Evolutionary conservation across 345 rosid species (phyloP).

Genomic region (Salix viminalis): DNA sequence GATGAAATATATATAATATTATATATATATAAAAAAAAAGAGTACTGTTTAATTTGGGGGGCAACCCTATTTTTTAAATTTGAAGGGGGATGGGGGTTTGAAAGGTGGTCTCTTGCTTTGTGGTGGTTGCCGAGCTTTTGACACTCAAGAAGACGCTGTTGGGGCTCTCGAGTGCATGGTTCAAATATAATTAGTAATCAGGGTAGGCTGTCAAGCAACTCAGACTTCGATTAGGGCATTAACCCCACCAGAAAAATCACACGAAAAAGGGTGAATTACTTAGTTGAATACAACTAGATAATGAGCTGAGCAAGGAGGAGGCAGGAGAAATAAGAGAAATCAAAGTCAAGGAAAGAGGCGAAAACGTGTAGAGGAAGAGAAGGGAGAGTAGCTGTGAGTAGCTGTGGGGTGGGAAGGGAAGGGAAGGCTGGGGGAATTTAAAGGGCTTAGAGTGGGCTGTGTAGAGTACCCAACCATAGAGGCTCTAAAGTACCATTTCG

Average conservation of each 20-base stretch:
- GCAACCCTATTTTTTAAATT: too few relatives aligned
- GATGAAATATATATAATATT: constrained; percentile 3
- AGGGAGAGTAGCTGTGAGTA: not conserved
- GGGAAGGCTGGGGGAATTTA: not conserved
- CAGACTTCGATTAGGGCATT: not conserved
- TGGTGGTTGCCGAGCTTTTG: not conserved
- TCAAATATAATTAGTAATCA: not conserved
- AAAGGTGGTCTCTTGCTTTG: not conserved
- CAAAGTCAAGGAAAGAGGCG: not conserved
- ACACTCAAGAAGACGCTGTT: not conserved
- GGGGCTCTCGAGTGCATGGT: not conserved
- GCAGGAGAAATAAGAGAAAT: not conserved
- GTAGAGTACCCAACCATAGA: not conserved
- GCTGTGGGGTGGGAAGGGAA: not conserved
- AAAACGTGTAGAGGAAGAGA: not conserved
- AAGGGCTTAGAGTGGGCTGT: not conserved
- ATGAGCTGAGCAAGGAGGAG: not conserved
- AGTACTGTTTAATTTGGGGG: not conserved
- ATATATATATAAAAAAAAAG: not conserved
- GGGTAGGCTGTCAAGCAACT: not conserved
- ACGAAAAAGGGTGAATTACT: not conserved
- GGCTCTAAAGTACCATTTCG: not conserved
- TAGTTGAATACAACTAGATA: not conserved
- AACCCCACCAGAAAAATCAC: not conserved
- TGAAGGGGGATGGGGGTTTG: too few relatives aligned